Base-by-base conservation (phyloP, 768 basidiomycete genomes). In the Candolleomyces aberdarensis region DNA sequence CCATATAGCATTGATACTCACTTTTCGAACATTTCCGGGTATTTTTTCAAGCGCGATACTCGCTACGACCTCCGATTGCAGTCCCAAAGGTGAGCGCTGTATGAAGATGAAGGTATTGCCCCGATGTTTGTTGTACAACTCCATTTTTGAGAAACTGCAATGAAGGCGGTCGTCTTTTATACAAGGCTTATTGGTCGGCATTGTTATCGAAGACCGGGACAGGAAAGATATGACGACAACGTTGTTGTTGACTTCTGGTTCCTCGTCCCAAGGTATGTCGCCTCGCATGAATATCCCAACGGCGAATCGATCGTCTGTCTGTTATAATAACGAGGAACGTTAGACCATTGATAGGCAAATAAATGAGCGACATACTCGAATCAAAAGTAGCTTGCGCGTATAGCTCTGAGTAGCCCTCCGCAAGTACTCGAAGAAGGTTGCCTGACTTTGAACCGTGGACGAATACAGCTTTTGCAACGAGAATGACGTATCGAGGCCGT, bases 11-110 rank as follows among this genome's bases (percentile, higher is more conserved):
- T 3, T 55, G 15, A 39, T 32, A 65, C 76, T 9, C 59, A 86
- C 87, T 72, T 72, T 71, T 63, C 82, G 81, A 0, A 88, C 84
- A 2, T 74, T 75, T 0, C 63, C 66, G 0, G 86, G 86, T 49
- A 88, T 83, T 62, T 87, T 86, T 63, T 84, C 77, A 56, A 88
- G 67, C 4, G 87, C 87, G 14, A 88, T 85, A 62, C 87, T 88
- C 1, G 79, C 72, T 1, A 80, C 74, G 22, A 86, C 75, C 44
- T 85, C 85, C 9, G 76, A 66, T 3, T 74, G 76, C 0, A 80
- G 78, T 8, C 75, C 75, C 17, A 67, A 69, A 5, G 83, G 80
- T 10, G 81, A 79, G 14, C 82, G 78, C 9, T 78, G 75, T 39
- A 88, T 73, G 63, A 83, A 85, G 32, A 88, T 71, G 60, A 88